phyloP scores from a whole-genome alignment of 805 yeast species.

The Priceomyces haplophilus region DNA sequence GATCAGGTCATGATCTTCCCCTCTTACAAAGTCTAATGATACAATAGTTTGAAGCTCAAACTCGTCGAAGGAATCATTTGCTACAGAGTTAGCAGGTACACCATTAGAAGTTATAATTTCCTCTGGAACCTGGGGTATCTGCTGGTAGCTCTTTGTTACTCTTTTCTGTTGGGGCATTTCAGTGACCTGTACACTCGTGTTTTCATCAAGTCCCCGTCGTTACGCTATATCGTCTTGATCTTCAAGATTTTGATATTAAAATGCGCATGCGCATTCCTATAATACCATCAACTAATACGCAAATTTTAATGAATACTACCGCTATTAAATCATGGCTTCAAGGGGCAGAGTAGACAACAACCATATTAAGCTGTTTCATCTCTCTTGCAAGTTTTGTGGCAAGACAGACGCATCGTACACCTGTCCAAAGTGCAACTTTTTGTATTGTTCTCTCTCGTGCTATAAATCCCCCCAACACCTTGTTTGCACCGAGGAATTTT shows the following conservation, averaged over 20 bases:
- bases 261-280: too few relatives aligned
- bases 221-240: not conserved
- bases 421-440: slow-evolving; percentile 6
- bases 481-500: slow-evolving; percentile 6
- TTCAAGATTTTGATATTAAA: too few relatives aligned
- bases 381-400: slow-evolving; percentile 7
- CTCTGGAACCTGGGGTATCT: slow-evolving; percentile 6
- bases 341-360: too few relatives aligned
- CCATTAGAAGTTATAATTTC: not conserved
- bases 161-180: not conserved
- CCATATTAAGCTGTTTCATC: not conserved
- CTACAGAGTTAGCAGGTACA: not conserved
- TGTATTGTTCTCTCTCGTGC: slow-evolving; percentile 6
- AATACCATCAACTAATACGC: too few relatives aligned
- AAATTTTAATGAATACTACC: too few relatives aligned
- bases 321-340: too few relatives aligned
- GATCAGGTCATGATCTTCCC: slow-evolving; percentile 7
- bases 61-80: slow-evolving; percentile 1
- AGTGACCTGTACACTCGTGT: not conserved
- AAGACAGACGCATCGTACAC: slow-evolving; percentile 1
- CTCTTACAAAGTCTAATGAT: slow-evolving; percentile 4
- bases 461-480: slow-evolving; percentile 7
- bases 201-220: not conserved
- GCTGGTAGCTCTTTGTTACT: slow-evolving; percentile 4
- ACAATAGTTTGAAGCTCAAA: slow-evolving; percentile 8